Conservation (phyloP, 1,139 yeast genomes). For the Suhomyces kunorum region DNA sequence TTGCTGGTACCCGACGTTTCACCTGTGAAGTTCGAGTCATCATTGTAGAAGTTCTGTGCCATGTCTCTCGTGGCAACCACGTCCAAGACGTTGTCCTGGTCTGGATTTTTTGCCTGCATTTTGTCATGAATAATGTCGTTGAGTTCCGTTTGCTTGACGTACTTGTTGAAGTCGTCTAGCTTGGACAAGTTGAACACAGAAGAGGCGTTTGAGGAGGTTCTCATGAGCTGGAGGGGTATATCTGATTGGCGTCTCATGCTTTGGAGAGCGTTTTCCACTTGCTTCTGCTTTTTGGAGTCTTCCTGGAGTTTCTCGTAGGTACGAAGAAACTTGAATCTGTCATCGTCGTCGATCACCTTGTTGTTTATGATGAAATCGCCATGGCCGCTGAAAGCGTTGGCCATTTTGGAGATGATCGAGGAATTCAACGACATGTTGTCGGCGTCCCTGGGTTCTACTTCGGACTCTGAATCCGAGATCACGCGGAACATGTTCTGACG, state of each 20-base stretch:
- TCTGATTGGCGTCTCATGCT: constrained; percentile 22
- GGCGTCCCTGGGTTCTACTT: constrained; percentile 3
- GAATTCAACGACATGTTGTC: constrained; percentile 27
- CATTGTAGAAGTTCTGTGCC: constrained; percentile 32
- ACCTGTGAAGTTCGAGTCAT: constrained; percentile 19
- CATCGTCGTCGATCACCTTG: constrained; percentile 19
- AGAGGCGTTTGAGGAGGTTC: constrained; percentile 17
- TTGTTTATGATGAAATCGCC: constrained; percentile 10
- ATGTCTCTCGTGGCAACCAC: constrained; percentile 35
- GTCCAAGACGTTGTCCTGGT: constrained; percentile 27
- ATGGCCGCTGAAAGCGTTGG: constrained; percentile 13
- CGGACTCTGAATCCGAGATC: constrained; percentile 20
- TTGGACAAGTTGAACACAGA: constrained; percentile 39
- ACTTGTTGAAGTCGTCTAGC: constrained; percentile 40
- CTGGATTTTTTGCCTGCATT: constrained; percentile 14
- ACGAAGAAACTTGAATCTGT: constrained; percentile 33
- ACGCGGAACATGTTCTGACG: constrained; percentile 16
- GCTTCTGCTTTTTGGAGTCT: constrained; percentile 13
- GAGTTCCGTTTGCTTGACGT: constrained; percentile 38
- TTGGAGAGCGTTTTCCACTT: constrained; percentile 15
- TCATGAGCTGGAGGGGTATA: constrained; percentile 30
- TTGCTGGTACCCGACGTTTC: constrained; percentile 10
- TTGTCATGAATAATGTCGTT: constrained; percentile 34
- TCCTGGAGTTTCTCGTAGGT: constrained; percentile 27
- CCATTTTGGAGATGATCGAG: constrained; percentile 29